Evolutionary conservation across 2,329 filamentous ascomycete species (phyloP).

Genomic region (Ceratocystiopsis brevicomis): DNA sequence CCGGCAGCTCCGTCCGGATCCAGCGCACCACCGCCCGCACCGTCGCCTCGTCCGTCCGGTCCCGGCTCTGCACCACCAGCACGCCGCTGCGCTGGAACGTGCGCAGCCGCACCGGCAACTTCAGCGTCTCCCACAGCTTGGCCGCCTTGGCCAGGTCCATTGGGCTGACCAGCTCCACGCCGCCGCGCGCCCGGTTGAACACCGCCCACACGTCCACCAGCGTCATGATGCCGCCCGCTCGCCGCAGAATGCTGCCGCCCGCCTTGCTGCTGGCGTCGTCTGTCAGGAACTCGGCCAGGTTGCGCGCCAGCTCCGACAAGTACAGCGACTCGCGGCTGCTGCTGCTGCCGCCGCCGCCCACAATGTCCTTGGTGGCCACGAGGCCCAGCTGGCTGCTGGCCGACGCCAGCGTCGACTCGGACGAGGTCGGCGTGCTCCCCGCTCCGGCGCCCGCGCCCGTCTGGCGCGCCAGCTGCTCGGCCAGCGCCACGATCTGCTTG

Average conservation of each 20-base stretch:
- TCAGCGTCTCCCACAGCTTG: constrained; percentile 69
- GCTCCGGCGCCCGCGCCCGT: constrained; percentile 13
- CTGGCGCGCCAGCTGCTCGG: constrained; percentile 67
- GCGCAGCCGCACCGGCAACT: constrained; percentile 67
- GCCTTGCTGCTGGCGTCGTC: constrained; percentile 70
- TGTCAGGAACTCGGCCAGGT: constrained; percentile 73
- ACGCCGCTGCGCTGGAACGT: constrained; percentile 73
- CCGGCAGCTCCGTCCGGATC: constrained; percentile 50
- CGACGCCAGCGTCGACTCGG: constrained; percentile 43
- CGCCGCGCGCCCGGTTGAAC: constrained; percentile 83
- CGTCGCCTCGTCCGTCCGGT: constrained; percentile 81
- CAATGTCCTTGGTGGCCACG: constrained; percentile 88
- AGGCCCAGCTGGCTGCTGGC: constrained; percentile 68
- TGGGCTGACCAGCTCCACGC: constrained; percentile 85
- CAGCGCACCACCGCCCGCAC: constrained; percentile 57
- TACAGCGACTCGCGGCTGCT: constrained; percentile 65
- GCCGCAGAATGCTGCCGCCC: constrained; percentile 53
- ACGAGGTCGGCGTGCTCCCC: constrained; percentile 8
- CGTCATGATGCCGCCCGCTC: constrained; percentile 72
- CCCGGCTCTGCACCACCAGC: constrained; percentile 77
- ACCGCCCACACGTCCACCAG: constrained; percentile 85
- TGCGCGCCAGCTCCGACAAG: constrained; percentile 67
- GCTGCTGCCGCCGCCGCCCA: constrained; percentile 36
- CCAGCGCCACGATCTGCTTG: constrained; percentile 85
- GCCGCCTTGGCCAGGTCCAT: constrained; percentile 83